A percentile compares a stretch with the other conserved stretches of the same genome.
Conservation (phyloP, 805 yeast genomes). For the Candida taoyuanica region DNA sequence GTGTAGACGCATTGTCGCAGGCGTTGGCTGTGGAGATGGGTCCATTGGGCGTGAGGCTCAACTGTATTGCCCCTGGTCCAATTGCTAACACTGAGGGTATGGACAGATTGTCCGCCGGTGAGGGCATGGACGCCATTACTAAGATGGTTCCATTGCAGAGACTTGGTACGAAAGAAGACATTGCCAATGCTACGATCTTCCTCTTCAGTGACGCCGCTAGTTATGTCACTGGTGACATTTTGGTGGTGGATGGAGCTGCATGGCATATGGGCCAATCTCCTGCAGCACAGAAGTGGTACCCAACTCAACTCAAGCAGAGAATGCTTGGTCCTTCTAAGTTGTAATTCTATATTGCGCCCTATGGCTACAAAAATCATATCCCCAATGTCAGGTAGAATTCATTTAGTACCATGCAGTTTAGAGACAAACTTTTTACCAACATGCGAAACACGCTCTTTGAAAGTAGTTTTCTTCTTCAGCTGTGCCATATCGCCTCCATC, state of each 20-base stretch:
- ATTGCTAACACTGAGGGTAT: constrained; percentile 86
- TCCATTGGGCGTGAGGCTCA: constrained; percentile 78
- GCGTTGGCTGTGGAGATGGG: constrained; percentile 89
- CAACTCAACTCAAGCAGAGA: constrained; percentile 34
- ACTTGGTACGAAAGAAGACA: constrained; percentile 67
- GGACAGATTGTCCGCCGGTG: constrained; percentile 49
- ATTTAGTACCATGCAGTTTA: constrained; percentile 11
- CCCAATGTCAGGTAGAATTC: no score
- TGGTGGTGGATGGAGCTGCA: constrained; percentile 85
- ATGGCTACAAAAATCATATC: no score
- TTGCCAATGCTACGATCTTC: constrained; percentile 83
- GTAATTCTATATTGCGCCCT: no score
- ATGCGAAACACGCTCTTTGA: constrained; percentile 22
- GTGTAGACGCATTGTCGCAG: constrained; percentile 81
- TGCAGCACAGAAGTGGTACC: constrained; percentile 35
- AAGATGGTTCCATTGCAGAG: constrained; percentile 53
- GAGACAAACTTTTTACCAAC: constrained; percentile 28
- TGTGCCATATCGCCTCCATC: constrained; percentile 4
- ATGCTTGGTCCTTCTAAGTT: constrained; percentile 34
- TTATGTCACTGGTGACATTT: constrained; percentile 71
- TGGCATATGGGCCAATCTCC: constrained; percentile 70
- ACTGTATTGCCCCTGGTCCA: constrained; percentile 89
- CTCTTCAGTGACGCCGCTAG: constrained; percentile 79
- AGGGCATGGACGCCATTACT: constrained; percentile 36
- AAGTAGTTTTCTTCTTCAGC: constrained; percentile 14